Conservation (phyloP, 768 basidiomycete species). For the Agrocybe pediades region DNA sequence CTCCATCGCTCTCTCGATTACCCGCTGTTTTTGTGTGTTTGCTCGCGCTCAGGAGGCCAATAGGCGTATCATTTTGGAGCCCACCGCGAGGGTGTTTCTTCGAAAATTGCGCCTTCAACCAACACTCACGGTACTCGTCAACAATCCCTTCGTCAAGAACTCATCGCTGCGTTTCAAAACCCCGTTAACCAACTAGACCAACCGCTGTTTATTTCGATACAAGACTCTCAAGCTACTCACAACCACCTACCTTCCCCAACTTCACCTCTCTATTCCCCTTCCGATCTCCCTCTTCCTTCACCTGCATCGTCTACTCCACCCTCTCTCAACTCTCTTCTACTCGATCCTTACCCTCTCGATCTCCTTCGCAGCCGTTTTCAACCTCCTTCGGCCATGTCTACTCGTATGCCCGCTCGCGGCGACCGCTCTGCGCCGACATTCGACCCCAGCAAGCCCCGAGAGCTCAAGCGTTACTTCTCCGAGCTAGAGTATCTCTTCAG, state of each 20-base stretch:
- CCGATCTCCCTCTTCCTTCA: background rate
- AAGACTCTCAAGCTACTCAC: background rate
- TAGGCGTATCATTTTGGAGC: conserved; percentile 19
- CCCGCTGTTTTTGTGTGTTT: no score
- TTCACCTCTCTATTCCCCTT: background rate
- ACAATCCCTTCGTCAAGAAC: conserved; percentile 1
- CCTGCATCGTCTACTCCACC: background rate
- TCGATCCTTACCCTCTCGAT: background rate
- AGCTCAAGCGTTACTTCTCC: background rate
- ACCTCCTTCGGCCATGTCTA: background rate
- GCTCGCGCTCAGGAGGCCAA: background rate
- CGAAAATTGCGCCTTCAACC: conserved; percentile 10
- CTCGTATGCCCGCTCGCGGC: conserved; percentile 12
- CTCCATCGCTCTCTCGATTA: no score
- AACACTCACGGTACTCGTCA: background rate
- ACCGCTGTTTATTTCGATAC: conserved; percentile 1
- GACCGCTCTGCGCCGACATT: background rate
- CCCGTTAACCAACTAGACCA: conserved; percentile 8
- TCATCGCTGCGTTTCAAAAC: conserved; percentile 9
- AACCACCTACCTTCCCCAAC: conserved; percentile 7
- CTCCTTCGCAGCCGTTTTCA: background rate
- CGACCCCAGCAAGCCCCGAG: background rate
- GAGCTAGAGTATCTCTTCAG: background rate
- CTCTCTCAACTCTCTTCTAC: background rate
- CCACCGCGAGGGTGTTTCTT: conserved; percentile 20